A percentile compares a stretch with the other conserved stretches of the same genome.
These are phyloP conservation scores for Pichia sp. DNA, from an alignment of 1,139 yeast genomes.

Conservation along the genomic window DNA sequence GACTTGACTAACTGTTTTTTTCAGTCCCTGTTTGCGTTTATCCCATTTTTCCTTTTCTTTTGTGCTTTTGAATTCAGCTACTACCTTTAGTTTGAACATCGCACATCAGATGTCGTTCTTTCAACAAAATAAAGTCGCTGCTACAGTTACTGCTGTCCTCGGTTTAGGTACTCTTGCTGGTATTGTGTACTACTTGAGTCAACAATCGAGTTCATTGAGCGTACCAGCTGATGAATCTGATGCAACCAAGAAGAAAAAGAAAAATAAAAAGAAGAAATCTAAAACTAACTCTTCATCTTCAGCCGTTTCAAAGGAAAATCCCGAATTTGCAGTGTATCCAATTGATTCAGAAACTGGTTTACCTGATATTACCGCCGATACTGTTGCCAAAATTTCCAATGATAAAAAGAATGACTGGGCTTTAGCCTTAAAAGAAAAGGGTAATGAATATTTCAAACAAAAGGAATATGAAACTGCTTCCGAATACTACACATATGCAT, in stretches of 20 bases:
- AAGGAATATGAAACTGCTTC: constrained; percentile 69
- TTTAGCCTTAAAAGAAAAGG: constrained; percentile 76
- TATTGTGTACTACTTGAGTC: constrained; percentile 40
- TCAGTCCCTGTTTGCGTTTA: too few species aligned
- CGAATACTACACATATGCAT: constrained; percentile 68
- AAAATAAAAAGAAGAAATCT: constrained; percentile 32
- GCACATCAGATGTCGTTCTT: constrained; percentile 7
- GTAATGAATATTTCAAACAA: constrained; percentile 58
- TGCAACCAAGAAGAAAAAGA: constrained; percentile 31
- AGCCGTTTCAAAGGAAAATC: constrained; percentile 13
- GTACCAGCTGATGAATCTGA: constrained; percentile 4
- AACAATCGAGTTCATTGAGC: constrained; percentile 14
- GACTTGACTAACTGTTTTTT: too few species aligned
- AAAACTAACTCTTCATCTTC: not conserved
- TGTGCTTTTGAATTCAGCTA: too few species aligned
- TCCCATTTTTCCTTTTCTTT: too few species aligned
- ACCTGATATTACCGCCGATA: constrained; percentile 45
- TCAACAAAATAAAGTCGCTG: constrained; percentile 43
- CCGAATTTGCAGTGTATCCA: constrained; percentile 30
- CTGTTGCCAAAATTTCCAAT: constrained; percentile 38
- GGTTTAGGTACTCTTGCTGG: constrained; percentile 60
- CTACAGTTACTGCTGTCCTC: constrained; percentile 51
- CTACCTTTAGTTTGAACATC: not conserved
- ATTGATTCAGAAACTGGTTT: constrained; percentile 40
- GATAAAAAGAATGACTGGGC: constrained; percentile 65